phyloP scores from a whole-genome alignment of 257 asterid species.

The Avicennia marina region DNA sequence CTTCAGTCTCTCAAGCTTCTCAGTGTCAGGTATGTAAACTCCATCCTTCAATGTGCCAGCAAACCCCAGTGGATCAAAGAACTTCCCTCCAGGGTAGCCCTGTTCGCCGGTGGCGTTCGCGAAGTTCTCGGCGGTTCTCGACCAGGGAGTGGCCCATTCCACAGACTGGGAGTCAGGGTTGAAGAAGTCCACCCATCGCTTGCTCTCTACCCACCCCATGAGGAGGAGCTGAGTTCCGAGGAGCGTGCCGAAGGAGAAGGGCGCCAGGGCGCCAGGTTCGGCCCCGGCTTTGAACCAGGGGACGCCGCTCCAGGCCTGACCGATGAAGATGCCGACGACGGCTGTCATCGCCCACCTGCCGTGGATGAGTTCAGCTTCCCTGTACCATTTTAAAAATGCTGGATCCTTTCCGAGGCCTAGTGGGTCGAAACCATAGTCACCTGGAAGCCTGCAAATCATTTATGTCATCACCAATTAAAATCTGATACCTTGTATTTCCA shows the following conservation, averaged over 20 bases:
- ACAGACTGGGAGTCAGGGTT: slow-evolving; percentile 83
- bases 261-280: slow-evolving; percentile 90
- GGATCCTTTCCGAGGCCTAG: slow-evolving; percentile 95
- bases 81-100: slow-evolving; percentile 94
- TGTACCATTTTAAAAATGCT: slow-evolving; percentile 93
- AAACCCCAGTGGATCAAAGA: slow-evolving; percentile 70
- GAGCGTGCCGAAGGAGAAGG: slow-evolving; percentile 90
- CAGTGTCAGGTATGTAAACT: slow-evolving; percentile 62
- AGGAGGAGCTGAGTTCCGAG: slow-evolving; percentile 90
- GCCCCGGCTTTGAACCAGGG: slow-evolving; percentile 99
- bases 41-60: slow-evolving; percentile 70
- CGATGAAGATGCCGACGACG: slow-evolving; percentile 85
- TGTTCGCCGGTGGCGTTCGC: slow-evolving; percentile 88
- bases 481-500: neutral
- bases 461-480: neutral
- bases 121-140: slow-evolving; percentile 74
- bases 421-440: slow-evolving; percentile 95
- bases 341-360: slow-evolving; percentile 99
- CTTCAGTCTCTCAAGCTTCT: slow-evolving; percentile 90
- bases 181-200: slow-evolving; percentile 97
- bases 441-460: slow-evolving; percentile 77
- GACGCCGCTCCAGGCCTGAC: slow-evolving; percentile 91
- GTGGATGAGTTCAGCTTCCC: slow-evolving; percentile 98
- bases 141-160: slow-evolving; percentile 99
- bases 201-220: slow-evolving; percentile 99